phyloP scores from a whole-genome alignment of 2,329 filamentous ascomycete genomes.

The Talaromyces marneffei region DNA sequence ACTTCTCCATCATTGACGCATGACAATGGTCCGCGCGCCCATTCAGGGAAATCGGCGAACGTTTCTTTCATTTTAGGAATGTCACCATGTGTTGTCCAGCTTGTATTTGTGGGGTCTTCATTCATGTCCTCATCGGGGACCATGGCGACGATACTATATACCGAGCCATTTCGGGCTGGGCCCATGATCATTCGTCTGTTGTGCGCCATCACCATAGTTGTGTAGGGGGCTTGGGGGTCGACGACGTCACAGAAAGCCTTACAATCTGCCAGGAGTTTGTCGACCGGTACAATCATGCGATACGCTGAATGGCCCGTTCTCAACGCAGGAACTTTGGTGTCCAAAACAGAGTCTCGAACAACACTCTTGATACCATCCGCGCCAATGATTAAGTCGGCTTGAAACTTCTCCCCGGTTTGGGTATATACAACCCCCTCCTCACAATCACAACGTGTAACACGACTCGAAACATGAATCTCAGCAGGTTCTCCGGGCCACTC shows the following conservation, averaged over 20 bases:
- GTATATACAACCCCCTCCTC: slow-evolving; percentile 16
- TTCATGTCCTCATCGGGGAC: slow-evolving; percentile 39
- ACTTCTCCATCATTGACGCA: slow-evolving; percentile 26
- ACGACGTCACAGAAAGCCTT: slow-evolving; percentile 25
- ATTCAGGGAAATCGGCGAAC: slow-evolving; percentile 39
- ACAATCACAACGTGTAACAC: slow-evolving; percentile 11
- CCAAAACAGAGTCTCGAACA: slow-evolving; percentile 19
- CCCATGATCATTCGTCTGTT: slow-evolving; percentile 43
- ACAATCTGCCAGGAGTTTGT: not conserved
- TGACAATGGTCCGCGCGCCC: slow-evolving; percentile 33
- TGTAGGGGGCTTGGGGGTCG: slow-evolving; percentile 36
- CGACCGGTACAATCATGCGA: not conserved
- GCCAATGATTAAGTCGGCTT: slow-evolving; percentile 25
- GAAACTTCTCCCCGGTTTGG: slow-evolving; percentile 16
- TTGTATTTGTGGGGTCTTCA: slow-evolving; percentile 33
- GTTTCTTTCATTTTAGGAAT: slow-evolving; percentile 31
- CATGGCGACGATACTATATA: slow-evolving; percentile 42
- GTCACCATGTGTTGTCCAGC: slow-evolving; percentile 38
- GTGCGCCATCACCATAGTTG: slow-evolving; percentile 44
- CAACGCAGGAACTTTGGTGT: slow-evolving; percentile 9
- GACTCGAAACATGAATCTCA: slow-evolving; percentile 14
- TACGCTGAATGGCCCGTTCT: not conserved
- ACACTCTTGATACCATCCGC: slow-evolving; percentile 27
- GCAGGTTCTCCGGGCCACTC: slow-evolving; percentile 16
- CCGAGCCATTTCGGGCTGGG: slow-evolving; percentile 36